These are phyloP conservation scores for Cryptosporidium baileyi DNA, from an alignment of 169 alveolate genomes.

Conservation along the genomic window DNA sequence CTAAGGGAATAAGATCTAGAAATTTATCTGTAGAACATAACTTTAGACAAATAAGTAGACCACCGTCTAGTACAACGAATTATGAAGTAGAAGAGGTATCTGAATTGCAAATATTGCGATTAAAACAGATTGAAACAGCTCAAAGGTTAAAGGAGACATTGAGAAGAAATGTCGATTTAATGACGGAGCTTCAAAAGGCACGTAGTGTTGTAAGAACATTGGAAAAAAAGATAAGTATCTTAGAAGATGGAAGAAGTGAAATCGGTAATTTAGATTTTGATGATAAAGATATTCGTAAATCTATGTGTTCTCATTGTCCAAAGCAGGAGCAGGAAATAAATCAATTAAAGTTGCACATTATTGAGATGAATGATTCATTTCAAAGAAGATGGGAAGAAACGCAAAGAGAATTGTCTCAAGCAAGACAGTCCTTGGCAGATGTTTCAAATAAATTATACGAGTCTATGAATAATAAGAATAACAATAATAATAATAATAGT, in stretches of 20 bases:
- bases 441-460: slow-evolving; percentile 50
- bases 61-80: neutral
- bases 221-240: slow-evolving; percentile 19
- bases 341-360: slow-evolving; percentile 35
- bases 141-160: slow-evolving; percentile 63
- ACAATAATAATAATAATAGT: neutral
- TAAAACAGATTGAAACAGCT: slow-evolving; percentile 68
- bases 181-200: slow-evolving; percentile 65
- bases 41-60: neutral
- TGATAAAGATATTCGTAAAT: neutral
- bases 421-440: slow-evolving; percentile 42
- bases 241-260: neutral
- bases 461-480: neutral
- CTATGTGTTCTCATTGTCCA: slow-evolving; percentile 19
- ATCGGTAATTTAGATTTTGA: neutral
- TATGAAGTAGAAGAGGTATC: slow-evolving; percentile 8
- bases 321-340: slow-evolving; percentile 59
- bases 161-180: slow-evolving; percentile 57
- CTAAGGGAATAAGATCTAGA: slow-evolving; percentile 3
- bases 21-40: neutral
- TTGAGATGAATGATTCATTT: slow-evolving; percentile 41
- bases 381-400: slow-evolving; percentile 68
- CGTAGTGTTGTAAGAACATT: slow-evolving; percentile 44
- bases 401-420: slow-evolving; percentile 36
- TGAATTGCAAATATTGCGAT: slow-evolving; percentile 33